Percentiles rank a stretch among this genome's conserved stretches.
Conservation (phyloP, 2,329 filamentous ascomycete species). For the Thyridium curvatum region DNA sequence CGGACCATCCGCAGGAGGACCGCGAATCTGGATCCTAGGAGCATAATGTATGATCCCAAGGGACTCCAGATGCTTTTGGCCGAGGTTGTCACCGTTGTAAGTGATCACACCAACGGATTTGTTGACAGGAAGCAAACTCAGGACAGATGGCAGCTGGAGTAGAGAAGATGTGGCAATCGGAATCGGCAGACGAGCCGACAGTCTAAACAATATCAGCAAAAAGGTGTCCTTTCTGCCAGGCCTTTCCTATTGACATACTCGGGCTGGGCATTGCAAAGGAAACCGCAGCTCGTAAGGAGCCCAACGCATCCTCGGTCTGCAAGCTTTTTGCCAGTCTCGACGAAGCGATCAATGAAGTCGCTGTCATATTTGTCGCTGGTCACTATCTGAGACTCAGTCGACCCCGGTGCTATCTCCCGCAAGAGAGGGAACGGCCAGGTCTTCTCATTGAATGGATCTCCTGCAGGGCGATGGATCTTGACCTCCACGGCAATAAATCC, state of each 20-base stretch:
- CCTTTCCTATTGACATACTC: constrained; percentile 11
- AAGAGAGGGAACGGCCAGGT: constrained; percentile 31
- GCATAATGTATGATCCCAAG: constrained; percentile 12
- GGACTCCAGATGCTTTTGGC: constrained; percentile 10
- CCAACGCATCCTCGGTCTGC: constrained; percentile 24
- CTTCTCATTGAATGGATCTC: constrained; percentile 24
- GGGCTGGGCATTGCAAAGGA: constrained; percentile 27
- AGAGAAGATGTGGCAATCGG: constrained; percentile 28
- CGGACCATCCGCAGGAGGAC: constrained; percentile 12
- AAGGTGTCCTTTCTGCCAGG: constrained; percentile 3
- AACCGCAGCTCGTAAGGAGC: constrained; percentile 31
- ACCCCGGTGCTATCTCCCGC: constrained; percentile 22
- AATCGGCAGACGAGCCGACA: constrained; percentile 23
- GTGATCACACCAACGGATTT: constrained; percentile 23
- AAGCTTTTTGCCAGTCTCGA: constrained; percentile 22
- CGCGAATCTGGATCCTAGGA: constrained; percentile 12
- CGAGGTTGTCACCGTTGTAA: constrained; percentile 18
- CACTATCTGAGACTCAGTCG: constrained; percentile 20
- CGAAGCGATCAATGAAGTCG: constrained; percentile 25
- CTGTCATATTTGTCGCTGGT: constrained; percentile 19
- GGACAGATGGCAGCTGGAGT: constrained; percentile 23
- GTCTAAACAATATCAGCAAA: constrained; percentile 8
- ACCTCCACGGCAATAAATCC: constrained; percentile 28
- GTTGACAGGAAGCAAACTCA: constrained; percentile 14
- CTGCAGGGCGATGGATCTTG: constrained; percentile 23